Percentiles rank a stretch among this genome's conserved stretches.
Evolutionary conservation across 2,329 filamentous ascomycete species (phyloP).

Genomic region (Truncatella angustata): DNA sequence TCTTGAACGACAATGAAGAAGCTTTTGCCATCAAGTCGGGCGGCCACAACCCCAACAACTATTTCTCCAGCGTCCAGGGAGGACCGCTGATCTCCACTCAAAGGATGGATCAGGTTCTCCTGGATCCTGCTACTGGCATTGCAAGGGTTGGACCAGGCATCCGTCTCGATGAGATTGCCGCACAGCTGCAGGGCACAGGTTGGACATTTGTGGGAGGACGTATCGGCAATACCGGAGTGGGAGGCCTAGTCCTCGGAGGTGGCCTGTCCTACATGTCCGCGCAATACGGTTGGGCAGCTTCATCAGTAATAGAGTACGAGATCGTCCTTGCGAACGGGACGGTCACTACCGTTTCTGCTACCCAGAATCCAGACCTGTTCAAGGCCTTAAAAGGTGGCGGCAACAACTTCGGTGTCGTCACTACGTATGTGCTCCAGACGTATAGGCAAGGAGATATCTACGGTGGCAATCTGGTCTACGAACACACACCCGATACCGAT

Average conservation of each 20-base stretch:
- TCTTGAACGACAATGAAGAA: slow-evolving; percentile 44
- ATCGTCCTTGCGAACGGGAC: slow-evolving; percentile 51
- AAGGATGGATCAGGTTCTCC: slow-evolving; percentile 37
- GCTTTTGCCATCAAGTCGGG: slow-evolving; percentile 56
- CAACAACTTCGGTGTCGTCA: slow-evolving; percentile 53
- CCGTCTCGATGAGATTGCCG: slow-evolving; percentile 39
- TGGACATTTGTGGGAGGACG: slow-evolving; percentile 44
- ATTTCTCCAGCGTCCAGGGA: slow-evolving; percentile 47
- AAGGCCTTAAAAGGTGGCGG: slow-evolving; percentile 54
- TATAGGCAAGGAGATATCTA: slow-evolving; percentile 38
- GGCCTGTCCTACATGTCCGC: slow-evolving; percentile 51
- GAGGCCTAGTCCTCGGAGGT: slow-evolving; percentile 51
- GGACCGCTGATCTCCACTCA: slow-evolving; percentile 49
- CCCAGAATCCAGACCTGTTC: slow-evolving; percentile 47
- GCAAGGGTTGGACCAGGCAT: slow-evolving; percentile 44
- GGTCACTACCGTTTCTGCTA: slow-evolving; percentile 42
- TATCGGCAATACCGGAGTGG: slow-evolving; percentile 42
- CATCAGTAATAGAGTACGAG: slow-evolving; percentile 48
- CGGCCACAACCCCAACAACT: slow-evolving; percentile 55
- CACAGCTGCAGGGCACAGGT: slow-evolving; percentile 38
- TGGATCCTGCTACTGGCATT: slow-evolving; percentile 35
- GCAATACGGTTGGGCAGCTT: slow-evolving; percentile 49
- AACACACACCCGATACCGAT: slow-evolving; percentile 25
- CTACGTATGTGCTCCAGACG: slow-evolving; percentile 41
- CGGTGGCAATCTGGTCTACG: slow-evolving; percentile 42